A percentile compares a stretch with the other conserved stretches of the same genome.
Conservation (phyloP, 129 eudicot species). For the Pseudognaphalium luteoalbum region DNA sequence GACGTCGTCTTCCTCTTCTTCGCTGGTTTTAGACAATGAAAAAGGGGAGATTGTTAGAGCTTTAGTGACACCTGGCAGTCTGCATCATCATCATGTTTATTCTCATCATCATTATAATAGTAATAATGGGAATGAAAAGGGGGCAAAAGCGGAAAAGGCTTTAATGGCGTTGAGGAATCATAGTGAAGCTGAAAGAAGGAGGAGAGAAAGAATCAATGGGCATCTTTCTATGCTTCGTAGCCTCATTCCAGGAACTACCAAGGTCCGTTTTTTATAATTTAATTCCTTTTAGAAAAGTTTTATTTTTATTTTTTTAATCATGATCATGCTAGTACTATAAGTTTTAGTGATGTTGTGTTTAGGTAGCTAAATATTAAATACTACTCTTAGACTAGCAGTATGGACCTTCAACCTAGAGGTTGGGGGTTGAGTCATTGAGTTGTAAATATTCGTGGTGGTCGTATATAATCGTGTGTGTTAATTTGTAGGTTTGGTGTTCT, state of each 20-base stretch:
- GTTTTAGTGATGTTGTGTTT: not conserved
- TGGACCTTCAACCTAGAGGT: too few relatives aligned
- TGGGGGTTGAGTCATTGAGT: too few relatives aligned
- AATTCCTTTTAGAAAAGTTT: too few relatives aligned
- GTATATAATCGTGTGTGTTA: too few relatives aligned
- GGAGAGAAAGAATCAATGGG: conserved; percentile 77
- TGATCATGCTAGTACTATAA: not conserved
- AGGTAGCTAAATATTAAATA: too few relatives aligned
- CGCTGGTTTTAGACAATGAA: conserved; percentile 59
- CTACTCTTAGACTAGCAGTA: too few relatives aligned
- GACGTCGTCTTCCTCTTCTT: conserved; percentile 41
- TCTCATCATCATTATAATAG: not conserved
- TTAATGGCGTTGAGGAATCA: conserved; percentile 73
- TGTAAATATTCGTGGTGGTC: too few relatives aligned
- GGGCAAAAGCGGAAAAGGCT: conserved; percentile 52
- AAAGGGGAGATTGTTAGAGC: conserved; percentile 64
- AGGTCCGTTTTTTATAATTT: conserved; percentile 34
- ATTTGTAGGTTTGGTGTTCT: too few relatives aligned
- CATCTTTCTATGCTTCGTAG: conserved; percentile 69
- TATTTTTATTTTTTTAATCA: not conserved
- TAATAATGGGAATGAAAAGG: conserved; percentile 26
- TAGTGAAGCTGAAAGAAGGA: conserved; percentile 78
- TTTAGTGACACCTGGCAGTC: conserved; percentile 38
- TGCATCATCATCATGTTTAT: not conserved
- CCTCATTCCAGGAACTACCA: conserved; percentile 55